A percentile compares a stretch with the other conserved stretches of the same genome.
phyloP scores from a whole-genome alignment of 2,329 filamentous ascomycete genomes.

The Juglanconis juglandina region DNA sequence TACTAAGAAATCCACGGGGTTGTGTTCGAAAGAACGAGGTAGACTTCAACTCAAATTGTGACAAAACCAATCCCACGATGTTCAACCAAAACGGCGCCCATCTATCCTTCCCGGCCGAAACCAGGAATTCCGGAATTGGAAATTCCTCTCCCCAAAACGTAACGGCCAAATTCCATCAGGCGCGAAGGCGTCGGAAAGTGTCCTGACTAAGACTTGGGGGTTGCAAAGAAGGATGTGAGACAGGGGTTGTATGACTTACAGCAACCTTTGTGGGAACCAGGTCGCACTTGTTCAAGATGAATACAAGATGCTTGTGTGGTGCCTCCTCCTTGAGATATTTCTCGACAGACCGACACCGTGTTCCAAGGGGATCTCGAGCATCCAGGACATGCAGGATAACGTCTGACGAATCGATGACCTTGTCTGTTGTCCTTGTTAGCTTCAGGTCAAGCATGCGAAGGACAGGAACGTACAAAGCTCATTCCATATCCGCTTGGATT shows the following conservation, averaged over 20 bases:
- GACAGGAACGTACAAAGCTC: conserved; percentile 58
- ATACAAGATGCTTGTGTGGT: conserved; percentile 91
- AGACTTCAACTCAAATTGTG: conserved; percentile 95
- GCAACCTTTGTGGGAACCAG: conserved; percentile 88
- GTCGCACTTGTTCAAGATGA: conserved; percentile 88
- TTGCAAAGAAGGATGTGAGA: conserved; percentile 15
- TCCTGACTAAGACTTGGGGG: conserved; percentile 82
- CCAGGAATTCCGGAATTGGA: conserved; percentile 64
- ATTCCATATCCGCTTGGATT: conserved; percentile 96
- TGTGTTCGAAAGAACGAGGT: conserved; percentile 59
- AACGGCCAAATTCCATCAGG: conserved; percentile 88
- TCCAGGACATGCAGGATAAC: conserved; percentile 94
- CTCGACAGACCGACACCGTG: conserved; percentile 83
- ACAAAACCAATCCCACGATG: conserved; percentile 74
- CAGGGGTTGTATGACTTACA: conserved; percentile 63
- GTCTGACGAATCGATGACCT: conserved; percentile 92
- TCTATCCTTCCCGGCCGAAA: conserved; percentile 64
- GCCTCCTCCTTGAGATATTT: conserved; percentile 93
- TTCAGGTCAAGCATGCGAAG: not conserved
- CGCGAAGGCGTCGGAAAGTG: conserved; percentile 60
- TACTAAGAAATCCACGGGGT: conserved; percentile 91
- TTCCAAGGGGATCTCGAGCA: conserved; percentile 84
- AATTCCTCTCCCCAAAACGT: conserved; percentile 96
- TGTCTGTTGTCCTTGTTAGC: conserved; percentile 49
- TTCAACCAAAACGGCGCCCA: conserved; percentile 83